Percentiles rank a stretch among this genome's conserved stretches.
phyloP scores from a whole-genome alignment of 805 yeast genomes.

The Schwanniomyces polymorphus region DNA sequence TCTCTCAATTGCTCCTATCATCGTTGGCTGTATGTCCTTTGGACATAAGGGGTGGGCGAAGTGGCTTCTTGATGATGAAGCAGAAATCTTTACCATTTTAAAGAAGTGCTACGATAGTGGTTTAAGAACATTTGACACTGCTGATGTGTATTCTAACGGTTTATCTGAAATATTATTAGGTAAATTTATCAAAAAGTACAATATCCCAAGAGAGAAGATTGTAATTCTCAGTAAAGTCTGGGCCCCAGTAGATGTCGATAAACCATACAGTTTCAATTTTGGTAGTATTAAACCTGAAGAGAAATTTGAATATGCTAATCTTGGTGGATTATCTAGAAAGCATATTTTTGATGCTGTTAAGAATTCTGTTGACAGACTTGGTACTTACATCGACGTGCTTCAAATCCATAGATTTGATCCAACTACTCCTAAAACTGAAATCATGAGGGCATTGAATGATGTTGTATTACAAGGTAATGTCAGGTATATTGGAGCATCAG shows the following conservation, averaged over 20 bases:
- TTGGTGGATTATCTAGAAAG: slow-evolving; percentile 40
- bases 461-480: slow-evolving; percentile 46
- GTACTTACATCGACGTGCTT: slow-evolving; percentile 54
- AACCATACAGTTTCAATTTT: slow-evolving; percentile 2
- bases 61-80: slow-evolving; percentile 26
- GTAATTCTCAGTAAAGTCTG: slow-evolving; percentile 18
- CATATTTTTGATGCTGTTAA: slow-evolving; percentile 48
- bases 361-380: slow-evolving; percentile 45
- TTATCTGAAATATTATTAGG: slow-evolving; percentile 17
- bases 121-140: slow-evolving; percentile 24
- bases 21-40: slow-evolving; percentile 44
- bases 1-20: slow-evolving; percentile 45
- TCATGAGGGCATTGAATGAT: slow-evolving; percentile 56
- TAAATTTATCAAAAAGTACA: slow-evolving; percentile 18
- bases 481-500: slow-evolving; percentile 62
- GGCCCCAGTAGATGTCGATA: slow-evolving; percentile 9
- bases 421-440: slow-evolving; percentile 49
- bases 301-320: slow-evolving; percentile 22
- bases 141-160: slow-evolving; percentile 24
- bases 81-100: slow-evolving; percentile 21
- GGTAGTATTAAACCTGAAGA: background rate
- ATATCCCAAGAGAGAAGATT: slow-evolving; percentile 18
- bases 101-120: slow-evolving; percentile 24
- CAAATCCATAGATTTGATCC: slow-evolving; percentile 60
- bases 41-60: slow-evolving; percentile 45